These are phyloP conservation scores for Plectosphaerella plurivora DNA, from an alignment of 2,329 filamentous ascomycete genomes.

Conservation along the genomic window DNA sequence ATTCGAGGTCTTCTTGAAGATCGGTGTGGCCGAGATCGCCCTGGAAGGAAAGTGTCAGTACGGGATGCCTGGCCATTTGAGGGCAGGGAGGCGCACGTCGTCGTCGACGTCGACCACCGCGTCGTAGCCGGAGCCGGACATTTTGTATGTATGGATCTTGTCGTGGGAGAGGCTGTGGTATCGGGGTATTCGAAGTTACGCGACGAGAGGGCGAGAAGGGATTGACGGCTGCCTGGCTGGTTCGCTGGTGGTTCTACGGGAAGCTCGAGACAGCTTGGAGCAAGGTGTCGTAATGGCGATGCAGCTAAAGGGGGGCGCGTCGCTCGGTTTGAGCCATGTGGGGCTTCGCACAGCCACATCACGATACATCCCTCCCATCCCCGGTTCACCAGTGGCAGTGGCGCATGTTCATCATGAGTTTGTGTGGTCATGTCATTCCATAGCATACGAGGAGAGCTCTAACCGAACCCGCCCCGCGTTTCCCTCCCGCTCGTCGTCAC, in stretches of 20 bases:
- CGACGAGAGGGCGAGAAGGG: background rate
- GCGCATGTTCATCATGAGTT: too few species aligned
- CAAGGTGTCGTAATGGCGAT: constrained; percentile 24
- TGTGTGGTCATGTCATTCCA: too few species aligned
- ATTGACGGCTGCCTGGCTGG: background rate
- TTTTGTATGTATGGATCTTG: constrained; percentile 30
- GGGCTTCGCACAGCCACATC: too few species aligned
- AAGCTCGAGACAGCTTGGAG: background rate
- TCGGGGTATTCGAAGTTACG: constrained; percentile 1
- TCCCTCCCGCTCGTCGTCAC: too few species aligned
- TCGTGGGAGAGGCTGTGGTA: background rate
- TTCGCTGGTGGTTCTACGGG: background rate
- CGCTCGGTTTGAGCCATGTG: background rate
- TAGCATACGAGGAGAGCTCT: too few species aligned
- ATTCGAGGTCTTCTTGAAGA: constrained; percentile 97
- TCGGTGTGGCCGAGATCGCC: constrained; percentile 97
- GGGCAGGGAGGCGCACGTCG: constrained; percentile 59
- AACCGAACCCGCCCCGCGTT: too few species aligned
- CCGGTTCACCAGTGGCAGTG: too few species aligned
- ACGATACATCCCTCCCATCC: too few species aligned
- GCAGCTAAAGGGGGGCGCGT: background rate
- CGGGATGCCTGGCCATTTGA: background rate
- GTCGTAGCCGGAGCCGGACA: constrained; percentile 89
- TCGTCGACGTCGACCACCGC: constrained; percentile 97
- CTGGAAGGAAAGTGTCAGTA: constrained; percentile 39